Evolutionary conservation across 257 asterid species (phyloP).

Genomic region (Nicotiana attenuata): DNA sequence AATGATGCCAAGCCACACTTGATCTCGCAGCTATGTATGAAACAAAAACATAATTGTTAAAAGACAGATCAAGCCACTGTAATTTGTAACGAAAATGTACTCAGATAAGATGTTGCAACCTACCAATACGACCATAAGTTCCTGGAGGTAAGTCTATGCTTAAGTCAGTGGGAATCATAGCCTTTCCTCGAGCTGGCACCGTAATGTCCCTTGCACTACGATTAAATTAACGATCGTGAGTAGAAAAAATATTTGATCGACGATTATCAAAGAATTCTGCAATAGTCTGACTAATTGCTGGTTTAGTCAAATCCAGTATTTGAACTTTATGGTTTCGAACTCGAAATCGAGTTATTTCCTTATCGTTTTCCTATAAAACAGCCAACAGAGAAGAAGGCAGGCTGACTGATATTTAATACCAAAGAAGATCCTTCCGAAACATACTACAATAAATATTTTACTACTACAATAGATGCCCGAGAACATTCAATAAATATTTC

Average conservation of each 20-base stretch:
- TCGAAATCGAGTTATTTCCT: too few relatives aligned
- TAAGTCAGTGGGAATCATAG: slow-evolving; percentile 15
- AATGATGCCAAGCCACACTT: slow-evolving; percentile 19
- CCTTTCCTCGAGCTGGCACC: slow-evolving; percentile 28
- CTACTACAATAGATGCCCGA: too few relatives aligned
- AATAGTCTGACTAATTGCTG: too few relatives aligned
- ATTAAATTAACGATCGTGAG: neutral
- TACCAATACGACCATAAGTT: slow-evolving; percentile 27
- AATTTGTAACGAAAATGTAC: neutral
- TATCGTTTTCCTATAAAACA: too few relatives aligned
- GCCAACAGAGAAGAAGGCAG: too few relatives aligned
- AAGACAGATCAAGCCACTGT: neutral
- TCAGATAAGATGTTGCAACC: neutral
- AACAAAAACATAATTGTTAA: neutral
- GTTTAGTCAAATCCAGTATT: too few relatives aligned
- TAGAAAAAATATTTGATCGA: neutral
- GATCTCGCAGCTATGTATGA: slow-evolving; percentile 18
- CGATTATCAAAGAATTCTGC: too few relatives aligned
- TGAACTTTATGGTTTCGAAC: too few relatives aligned
- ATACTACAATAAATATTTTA: too few relatives aligned
- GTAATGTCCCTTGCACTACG: slow-evolving; percentile 12
- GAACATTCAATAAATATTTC: neutral
- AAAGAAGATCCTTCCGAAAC: too few relatives aligned
- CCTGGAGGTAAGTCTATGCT: slow-evolving; percentile 26
- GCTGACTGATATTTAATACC: too few relatives aligned